A percentile compares a stretch with the other conserved stretches of the same genome.
Conservation (phyloP, 495 filamentous ascomycete species). For the Cercophora sp. region DNA sequence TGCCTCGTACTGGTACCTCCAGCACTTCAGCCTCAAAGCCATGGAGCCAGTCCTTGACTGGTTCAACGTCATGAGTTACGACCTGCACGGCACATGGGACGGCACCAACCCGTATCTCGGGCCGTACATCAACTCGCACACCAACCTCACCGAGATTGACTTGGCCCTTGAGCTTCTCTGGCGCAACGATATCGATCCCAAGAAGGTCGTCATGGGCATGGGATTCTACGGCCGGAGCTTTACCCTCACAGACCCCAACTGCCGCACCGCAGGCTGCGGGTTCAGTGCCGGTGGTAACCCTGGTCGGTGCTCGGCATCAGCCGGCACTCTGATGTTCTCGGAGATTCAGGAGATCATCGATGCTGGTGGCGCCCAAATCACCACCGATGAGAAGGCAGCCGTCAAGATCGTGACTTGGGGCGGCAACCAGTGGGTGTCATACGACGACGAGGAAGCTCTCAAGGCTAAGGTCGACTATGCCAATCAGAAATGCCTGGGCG, state of each 20-base stretch:
- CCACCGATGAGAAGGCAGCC: constrained; percentile 22
- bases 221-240: constrained; percentile 53
- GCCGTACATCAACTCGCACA: constrained; percentile 39
- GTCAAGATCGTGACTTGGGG: constrained; percentile 40
- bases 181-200: constrained; percentile 42
- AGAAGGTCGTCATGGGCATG: constrained; percentile 43
- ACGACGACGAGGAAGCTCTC: constrained; percentile 40
- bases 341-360: constrained; percentile 37
- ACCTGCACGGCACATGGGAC: constrained; percentile 39
- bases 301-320: constrained; percentile 31
- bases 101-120: constrained; percentile 23
- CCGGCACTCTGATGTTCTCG: constrained; percentile 33
- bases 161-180: constrained; percentile 46
- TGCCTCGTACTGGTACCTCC: constrained; percentile 52
- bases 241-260: constrained; percentile 19
- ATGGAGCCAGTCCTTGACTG: constrained; percentile 41
- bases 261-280: constrained; percentile 24
- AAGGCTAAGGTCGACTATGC: constrained; percentile 39
- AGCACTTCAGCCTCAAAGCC: constrained; percentile 42
- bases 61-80: constrained; percentile 56
- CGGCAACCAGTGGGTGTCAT: constrained; percentile 46
- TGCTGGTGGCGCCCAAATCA: constrained; percentile 3
- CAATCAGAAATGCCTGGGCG: constrained; percentile 25
- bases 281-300: constrained; percentile 26
- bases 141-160: constrained; percentile 57